Evolutionary conservation across 1,284 basidiomycete genomes (phyloP).

Genomic region (Apiotrichum montevideense): DNA sequence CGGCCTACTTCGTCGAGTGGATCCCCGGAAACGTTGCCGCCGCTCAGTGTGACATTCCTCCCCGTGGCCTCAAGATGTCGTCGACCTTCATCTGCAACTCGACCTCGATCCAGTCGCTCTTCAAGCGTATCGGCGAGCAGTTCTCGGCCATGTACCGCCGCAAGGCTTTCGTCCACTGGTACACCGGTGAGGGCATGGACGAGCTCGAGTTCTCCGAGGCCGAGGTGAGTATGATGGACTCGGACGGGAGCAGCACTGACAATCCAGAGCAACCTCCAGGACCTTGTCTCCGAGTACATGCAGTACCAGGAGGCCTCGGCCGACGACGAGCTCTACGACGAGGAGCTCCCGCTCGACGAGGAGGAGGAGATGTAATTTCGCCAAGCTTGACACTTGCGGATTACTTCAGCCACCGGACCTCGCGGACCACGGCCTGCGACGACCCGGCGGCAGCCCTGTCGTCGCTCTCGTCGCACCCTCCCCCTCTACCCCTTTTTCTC

Average conservation of each 20-base stretch:
- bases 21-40: slow-evolving; percentile 89
- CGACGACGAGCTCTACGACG: slow-evolving; percentile 50
- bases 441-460: slow-evolving; percentile 18
- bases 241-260: too few species aligned
- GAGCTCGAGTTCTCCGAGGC: slow-evolving; percentile 94
- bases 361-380: slow-evolving; percentile 29
- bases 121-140: slow-evolving; percentile 95
- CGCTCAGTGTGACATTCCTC: slow-evolving; percentile 87
- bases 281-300: slow-evolving; percentile 87
- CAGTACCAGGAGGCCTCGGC: slow-evolving; percentile 84
- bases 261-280: slow-evolving; percentile 76
- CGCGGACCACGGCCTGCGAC: neutral
- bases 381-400: too few species aligned
- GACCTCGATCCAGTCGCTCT: slow-evolving; percentile 92
- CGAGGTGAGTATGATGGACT: slow-evolving; percentile 46
- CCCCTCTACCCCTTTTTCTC: neutral
- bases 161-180: slow-evolving; percentile 81
- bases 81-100: slow-evolving; percentile 97
- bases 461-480: slow-evolving; percentile 13
- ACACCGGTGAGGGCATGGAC: slow-evolving; percentile 98
- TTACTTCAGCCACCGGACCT: too few species aligned
- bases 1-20: slow-evolving; percentile 39
- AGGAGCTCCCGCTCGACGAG: slow-evolving; percentile 41
- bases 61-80: slow-evolving; percentile 88
- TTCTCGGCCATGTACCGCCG: slow-evolving; percentile 96